Base-by-base conservation (phyloP, 108 stramenopile genomes). In the Skeletonema menzelii region DNA sequence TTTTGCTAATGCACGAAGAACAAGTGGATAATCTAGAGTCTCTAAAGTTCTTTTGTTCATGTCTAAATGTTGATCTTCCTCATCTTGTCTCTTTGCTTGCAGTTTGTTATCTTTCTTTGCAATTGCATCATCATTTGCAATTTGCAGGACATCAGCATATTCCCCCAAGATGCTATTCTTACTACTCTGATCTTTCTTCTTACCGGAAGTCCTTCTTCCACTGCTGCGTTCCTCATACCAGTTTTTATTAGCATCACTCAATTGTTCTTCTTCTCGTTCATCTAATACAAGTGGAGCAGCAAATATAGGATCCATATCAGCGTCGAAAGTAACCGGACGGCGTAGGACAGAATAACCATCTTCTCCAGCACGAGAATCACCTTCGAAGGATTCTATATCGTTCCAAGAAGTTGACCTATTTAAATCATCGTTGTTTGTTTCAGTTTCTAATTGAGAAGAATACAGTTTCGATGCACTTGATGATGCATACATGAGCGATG, bases 341-440 rank as follows among this genome's bases (percentile, higher is more conserved):
- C 93, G 84, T 27, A 91, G 37, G 0, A 94, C 8, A 10, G 87
- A 88, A 73, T 86, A 91, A 26, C 93, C 93, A 31, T 86, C 86
- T 61, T 76, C 69, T 37, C 93, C 93, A 15, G 93, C 93, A 15
- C 85, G 84, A 14, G 22, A 24, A 53, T 53, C 49, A 8, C 49
- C 22, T 22, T 53, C 5, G 20, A 53, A 53, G 2, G 49, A 24
- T 8, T 53, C 49, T 10, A 53, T 53, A 53, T 53, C 20, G 22
- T 53, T 17, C 1, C 24, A 53, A 7, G 22, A 53, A 7, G 22
- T 7, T 5, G 22, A 24, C 20, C 22, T 10, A 7, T 22, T 7
- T 22, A 5, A 10, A 8, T n/a, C 49, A 53, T 53, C 49, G 49
- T 22, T 53, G 20, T 22, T 53, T 24, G 49, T 53, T 53, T 53